phyloP scores from a whole-genome alignment of 2,329 filamentous ascomycete genomes.

The Fulvia fulva region DNA sequence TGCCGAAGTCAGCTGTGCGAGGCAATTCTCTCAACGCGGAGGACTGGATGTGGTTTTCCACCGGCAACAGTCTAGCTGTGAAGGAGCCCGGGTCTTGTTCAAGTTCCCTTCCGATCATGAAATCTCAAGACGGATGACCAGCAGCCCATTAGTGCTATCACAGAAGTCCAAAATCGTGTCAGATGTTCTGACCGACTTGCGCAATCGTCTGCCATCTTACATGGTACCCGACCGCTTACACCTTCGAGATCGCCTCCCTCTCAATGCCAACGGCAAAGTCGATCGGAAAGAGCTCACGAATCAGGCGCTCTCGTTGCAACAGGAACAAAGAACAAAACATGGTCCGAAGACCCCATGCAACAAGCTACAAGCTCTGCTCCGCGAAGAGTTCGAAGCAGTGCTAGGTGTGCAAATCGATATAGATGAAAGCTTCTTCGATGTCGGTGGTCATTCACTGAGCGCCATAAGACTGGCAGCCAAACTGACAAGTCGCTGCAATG shows the following conservation, averaged over 20 bases:
- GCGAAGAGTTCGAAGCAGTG: constrained; percentile 7
- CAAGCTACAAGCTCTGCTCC: constrained; percentile 2
- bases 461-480: too few relatives aligned
- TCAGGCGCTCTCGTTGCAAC: too few relatives aligned
- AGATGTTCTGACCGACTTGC: neutral
- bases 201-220: constrained; percentile 4
- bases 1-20: constrained; percentile 9
- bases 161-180: neutral
- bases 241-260: constrained; percentile 2
- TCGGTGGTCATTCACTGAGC: constrained; percentile 8
- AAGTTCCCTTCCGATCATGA: constrained; percentile 31
- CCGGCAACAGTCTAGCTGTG: neutral
- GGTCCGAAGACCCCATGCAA: neutral
- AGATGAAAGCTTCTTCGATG: constrained; percentile 4
- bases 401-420: constrained; percentile 4
- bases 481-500: too few relatives aligned
- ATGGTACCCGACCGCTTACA: constrained; percentile 5
- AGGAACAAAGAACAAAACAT: neutral
- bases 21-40: constrained; percentile 11
- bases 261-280: constrained; percentile 8
- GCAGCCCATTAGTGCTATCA: neutral
- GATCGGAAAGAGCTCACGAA: too few relatives aligned
- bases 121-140: neutral
- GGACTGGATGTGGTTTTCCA: constrained; percentile 14
- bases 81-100: constrained; percentile 1